Conservation (phyloP, 176 grass and related monocot species). For the Stipa capillata region DNA sequence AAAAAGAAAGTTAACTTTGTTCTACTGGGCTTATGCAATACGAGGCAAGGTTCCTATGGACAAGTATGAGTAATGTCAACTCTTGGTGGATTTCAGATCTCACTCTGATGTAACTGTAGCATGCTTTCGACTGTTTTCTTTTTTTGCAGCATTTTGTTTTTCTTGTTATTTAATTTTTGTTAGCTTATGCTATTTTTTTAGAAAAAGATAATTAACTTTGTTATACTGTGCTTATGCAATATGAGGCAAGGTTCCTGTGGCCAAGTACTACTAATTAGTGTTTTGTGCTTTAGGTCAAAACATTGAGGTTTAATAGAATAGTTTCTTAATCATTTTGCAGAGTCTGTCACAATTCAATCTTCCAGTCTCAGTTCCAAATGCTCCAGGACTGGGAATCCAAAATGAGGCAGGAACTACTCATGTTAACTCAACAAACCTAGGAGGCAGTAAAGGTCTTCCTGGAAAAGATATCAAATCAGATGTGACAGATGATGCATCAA, state of each 20-base stretch:
- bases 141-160: not conserved
- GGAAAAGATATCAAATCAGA: conserved; percentile 51
- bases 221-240: conserved; percentile 19
- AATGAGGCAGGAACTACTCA: conserved; percentile 38
- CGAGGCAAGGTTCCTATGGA: not conserved
- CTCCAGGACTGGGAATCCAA: conserved; percentile 52
- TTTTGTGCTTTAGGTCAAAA: conserved; percentile 4
- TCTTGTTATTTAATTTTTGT: not conserved
- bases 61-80: not conserved
- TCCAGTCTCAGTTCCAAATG: conserved; percentile 54
- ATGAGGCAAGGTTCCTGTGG: conserved; percentile 1
- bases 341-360: conserved; percentile 92
- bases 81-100: not conserved
- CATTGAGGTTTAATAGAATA: conserved; percentile 12
- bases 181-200: not conserved
- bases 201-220: not conserved
- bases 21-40: conserved; percentile 15
- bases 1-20: not conserved
- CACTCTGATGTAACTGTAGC: not conserved
- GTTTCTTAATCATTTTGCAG: conserved; percentile 52
- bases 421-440: conserved; percentile 33
- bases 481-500: conserved; percentile 53
- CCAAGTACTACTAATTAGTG: not conserved
- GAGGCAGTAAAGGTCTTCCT: conserved; percentile 35
- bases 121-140: conserved; percentile 8